A percentile compares a stretch with the other conserved stretches of the same genome.
phyloP scores from a whole-genome alignment of 345 rosid genomes.

The Brassica juncea region DNA sequence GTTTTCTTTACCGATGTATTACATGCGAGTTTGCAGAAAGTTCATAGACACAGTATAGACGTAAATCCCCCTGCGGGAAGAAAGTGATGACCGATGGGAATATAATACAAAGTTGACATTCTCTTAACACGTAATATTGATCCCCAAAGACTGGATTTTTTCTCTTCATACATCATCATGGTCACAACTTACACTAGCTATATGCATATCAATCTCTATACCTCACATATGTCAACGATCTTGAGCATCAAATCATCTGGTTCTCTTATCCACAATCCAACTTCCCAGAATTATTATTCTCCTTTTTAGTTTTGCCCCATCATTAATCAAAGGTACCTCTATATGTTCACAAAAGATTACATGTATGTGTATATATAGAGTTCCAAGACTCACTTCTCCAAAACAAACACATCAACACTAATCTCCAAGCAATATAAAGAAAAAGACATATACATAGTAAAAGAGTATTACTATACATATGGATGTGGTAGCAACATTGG shows the following conservation, averaged over 20 bases:
- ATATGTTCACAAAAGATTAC: conserved; percentile 9
- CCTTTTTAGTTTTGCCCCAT: conserved; percentile 24
- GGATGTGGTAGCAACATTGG: conserved; percentile 76
- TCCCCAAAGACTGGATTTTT: conserved; percentile 28
- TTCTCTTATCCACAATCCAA: conserved; percentile 38
- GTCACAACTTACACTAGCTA: conserved; percentile 32
- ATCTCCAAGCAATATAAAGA: not conserved
- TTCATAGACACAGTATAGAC: not conserved
- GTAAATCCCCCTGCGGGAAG: conserved; percentile 9
- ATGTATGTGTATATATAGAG: conserved; percentile 31
- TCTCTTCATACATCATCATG: conserved; percentile 38
- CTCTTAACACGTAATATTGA: conserved; percentile 40
- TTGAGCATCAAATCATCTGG: conserved; percentile 30
- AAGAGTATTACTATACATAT: conserved; percentile 41
- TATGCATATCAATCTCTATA: conserved; percentile 24
- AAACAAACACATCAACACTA: conserved; percentile 30
- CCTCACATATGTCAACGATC: conserved; percentile 36
- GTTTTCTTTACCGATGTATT: not conserved
- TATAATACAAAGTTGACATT: conserved; percentile 43
- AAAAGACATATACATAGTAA: conserved; percentile 4
- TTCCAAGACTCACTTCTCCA: conserved; percentile 30
- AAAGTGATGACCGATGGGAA: conserved; percentile 35
- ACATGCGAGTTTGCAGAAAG: not conserved
- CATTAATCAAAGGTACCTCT: conserved; percentile 19
- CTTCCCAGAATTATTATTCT: conserved; percentile 14